Percentiles rank a stretch among this genome's conserved stretches.
These are phyloP conservation scores for Psidium friedrichsthalianum DNA, from an alignment of 345 rosid species.

Conservation along the genomic window DNA sequence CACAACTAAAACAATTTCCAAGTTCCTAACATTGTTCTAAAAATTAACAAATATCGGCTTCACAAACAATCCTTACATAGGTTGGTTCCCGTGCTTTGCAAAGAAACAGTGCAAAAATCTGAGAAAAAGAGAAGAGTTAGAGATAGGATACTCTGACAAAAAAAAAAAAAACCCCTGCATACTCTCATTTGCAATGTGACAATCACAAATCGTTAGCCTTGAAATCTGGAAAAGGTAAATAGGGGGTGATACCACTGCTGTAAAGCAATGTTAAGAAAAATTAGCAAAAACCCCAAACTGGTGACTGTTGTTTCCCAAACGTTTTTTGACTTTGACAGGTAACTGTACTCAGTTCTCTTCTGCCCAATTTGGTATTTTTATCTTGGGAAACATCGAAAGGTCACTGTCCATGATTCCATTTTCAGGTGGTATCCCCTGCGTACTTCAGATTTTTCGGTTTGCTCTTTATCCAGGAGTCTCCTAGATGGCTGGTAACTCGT, in stretches of 20 bases:
- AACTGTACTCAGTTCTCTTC: not conserved
- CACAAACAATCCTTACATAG: not conserved
- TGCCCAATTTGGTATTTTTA: not conserved
- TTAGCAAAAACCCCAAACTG: too few relatives aligned
- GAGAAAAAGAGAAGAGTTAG: not conserved
- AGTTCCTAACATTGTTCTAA: not conserved
- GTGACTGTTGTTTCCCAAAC: slow-evolving; percentile 13
- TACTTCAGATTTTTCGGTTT: slow-evolving; percentile 18
- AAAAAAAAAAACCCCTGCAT: not conserved
- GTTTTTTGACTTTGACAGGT: slow-evolving; percentile 10
- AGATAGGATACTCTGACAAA: not conserved
- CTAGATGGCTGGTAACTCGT: slow-evolving; percentile 32
- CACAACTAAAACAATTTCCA: not conserved
- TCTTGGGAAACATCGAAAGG: not conserved
- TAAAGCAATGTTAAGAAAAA: too few relatives aligned
- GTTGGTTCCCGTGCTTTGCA: accelerated
- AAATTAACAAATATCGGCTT: not conserved
- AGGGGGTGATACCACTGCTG: too few relatives aligned
- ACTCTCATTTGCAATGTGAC: too few relatives aligned
- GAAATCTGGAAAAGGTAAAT: too few relatives aligned
- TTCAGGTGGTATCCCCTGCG: slow-evolving; percentile 20
- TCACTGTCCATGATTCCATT: not conserved
- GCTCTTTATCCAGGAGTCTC: slow-evolving; percentile 35
- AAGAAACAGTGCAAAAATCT: not conserved
- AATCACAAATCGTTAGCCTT: too few relatives aligned